Evolutionary conservation across 2,329 filamentous ascomycete genomes (phyloP).

Genomic region (Zymoseptoria tritici): DNA sequence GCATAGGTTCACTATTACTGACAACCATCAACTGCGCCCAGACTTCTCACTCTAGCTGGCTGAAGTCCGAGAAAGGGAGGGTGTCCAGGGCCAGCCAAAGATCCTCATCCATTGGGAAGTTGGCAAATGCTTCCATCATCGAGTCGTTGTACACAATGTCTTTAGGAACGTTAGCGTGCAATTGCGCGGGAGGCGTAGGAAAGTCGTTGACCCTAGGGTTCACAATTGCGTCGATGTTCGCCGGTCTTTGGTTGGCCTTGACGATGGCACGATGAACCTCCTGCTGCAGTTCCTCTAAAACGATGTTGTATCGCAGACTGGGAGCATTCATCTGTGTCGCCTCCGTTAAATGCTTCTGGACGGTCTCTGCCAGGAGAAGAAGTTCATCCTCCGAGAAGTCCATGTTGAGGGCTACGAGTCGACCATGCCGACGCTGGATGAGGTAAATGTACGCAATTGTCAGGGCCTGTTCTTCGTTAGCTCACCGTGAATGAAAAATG

Average conservation of each 20-base stretch:
- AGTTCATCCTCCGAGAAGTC: slow-evolving; percentile 24
- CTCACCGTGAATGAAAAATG: background rate
- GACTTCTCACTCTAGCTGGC: slow-evolving; percentile 1
- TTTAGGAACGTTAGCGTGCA: background rate
- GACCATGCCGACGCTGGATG: slow-evolving; percentile 36
- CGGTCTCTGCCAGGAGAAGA: slow-evolving; percentile 39
- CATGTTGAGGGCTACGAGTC: slow-evolving; percentile 10
- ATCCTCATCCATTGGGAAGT: slow-evolving; percentile 23
- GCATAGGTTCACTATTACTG: background rate
- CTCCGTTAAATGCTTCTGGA: slow-evolving; percentile 40
- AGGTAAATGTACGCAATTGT: slow-evolving; percentile 49
- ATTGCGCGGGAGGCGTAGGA: background rate
- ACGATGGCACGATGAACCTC: slow-evolving; percentile 32
- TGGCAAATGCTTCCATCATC: slow-evolving; percentile 7
- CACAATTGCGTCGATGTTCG: slow-evolving; percentile 3
- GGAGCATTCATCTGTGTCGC: slow-evolving; percentile 36
- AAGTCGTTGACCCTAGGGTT: background rate
- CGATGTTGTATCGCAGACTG: slow-evolving; percentile 45
- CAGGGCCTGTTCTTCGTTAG: slow-evolving; percentile 31
- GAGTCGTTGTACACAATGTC: background rate
- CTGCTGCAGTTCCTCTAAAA: slow-evolving; percentile 45
- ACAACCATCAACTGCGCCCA: background rate
- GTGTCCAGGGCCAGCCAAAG: slow-evolving; percentile 26
- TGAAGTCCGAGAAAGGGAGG: slow-evolving; percentile 22
- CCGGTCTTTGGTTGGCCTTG: slow-evolving; percentile 4